These are phyloP conservation scores for Rozella allomycis DNA, from an alignment of 371 early-diverging fungal genomes.

Conservation along the genomic window DNA sequence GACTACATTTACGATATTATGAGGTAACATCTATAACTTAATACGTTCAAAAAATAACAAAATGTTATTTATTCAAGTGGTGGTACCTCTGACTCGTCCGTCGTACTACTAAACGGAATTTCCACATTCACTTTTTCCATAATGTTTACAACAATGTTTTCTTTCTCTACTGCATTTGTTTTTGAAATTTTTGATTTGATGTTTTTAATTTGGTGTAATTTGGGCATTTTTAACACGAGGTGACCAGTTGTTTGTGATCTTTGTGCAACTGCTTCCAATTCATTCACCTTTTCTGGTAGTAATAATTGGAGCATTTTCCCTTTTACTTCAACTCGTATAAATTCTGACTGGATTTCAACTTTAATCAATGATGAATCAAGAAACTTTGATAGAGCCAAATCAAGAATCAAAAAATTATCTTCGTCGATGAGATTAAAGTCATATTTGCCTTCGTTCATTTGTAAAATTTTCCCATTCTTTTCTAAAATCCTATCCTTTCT, in stretches of 20 bases:
- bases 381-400: slow-evolving; percentile 15
- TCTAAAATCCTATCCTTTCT: slow-evolving; percentile 2
- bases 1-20: too few species aligned
- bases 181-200: slow-evolving; percentile 15
- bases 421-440: slow-evolving; percentile 6
- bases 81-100: too few species aligned
- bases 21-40: too few species aligned
- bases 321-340: slow-evolving; percentile 13
- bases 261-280: slow-evolving; percentile 10
- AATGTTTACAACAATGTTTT: neutral
- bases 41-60: too few species aligned
- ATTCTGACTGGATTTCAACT: slow-evolving; percentile 15
- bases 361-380: slow-evolving; percentile 21
- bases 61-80: too few species aligned
- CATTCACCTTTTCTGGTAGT: slow-evolving; percentile 10
- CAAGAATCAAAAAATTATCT: slow-evolving; percentile 6
- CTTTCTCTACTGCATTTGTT: neutral
- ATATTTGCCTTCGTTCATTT: slow-evolving; percentile 27
- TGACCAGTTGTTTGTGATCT: slow-evolving; percentile 14
- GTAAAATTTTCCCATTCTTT: slow-evolving; percentile 19
- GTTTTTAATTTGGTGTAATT: slow-evolving; percentile 14
- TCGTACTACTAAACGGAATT: too few species aligned
- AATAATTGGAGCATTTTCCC: slow-evolving; percentile 19
- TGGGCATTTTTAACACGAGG: slow-evolving; percentile 16
- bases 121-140: slow-evolving; percentile 2